Percentiles rank a stretch among this genome's conserved stretches.
These are phyloP conservation scores for Ogataea angusta DNA, from an alignment of 805 yeast species.

Conservation along the genomic window DNA sequence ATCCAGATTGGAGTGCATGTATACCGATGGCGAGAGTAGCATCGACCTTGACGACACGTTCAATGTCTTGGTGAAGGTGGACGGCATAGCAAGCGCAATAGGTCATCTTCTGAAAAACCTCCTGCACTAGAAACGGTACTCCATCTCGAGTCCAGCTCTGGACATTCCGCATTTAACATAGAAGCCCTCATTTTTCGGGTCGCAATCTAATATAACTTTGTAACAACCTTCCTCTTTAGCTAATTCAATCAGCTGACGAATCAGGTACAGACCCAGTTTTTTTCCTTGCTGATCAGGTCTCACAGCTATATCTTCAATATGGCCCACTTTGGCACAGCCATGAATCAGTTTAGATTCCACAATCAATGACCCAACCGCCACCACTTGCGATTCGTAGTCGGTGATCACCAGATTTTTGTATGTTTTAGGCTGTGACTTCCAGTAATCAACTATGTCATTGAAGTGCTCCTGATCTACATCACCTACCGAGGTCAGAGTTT, in stretches of 20 bases:
- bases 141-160: conserved; percentile 70
- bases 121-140: conserved; percentile 38
- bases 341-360: conserved; percentile 84
- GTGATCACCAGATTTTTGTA: conserved; percentile 73
- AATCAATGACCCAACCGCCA: conserved; percentile 80
- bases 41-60: conserved; percentile 16
- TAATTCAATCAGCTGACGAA: conserved; percentile 54
- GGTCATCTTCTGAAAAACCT: conserved; percentile 15
- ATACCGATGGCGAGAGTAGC: neutral
- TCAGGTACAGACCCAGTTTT: conserved; percentile 67
- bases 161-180: conserved; percentile 84
- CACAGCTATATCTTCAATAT: conserved; percentile 92
- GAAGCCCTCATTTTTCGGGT: conserved; percentile 74
- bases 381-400: conserved; percentile 49
- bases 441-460: conserved; percentile 47
- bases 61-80: conserved; percentile 17
- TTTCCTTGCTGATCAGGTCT: conserved; percentile 74
- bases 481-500: conserved; percentile 82
- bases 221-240: conserved; percentile 70
- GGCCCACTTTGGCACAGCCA: conserved; percentile 82
- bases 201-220: conserved; percentile 87
- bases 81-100: conserved; percentile 17
- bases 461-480: conserved; percentile 52
- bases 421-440: conserved; percentile 50
- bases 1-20: conserved; percentile 13